These are phyloP conservation scores for Clarkia xantiana DNA, from an alignment of 345 rosid species.

Conservation along the genomic window DNA sequence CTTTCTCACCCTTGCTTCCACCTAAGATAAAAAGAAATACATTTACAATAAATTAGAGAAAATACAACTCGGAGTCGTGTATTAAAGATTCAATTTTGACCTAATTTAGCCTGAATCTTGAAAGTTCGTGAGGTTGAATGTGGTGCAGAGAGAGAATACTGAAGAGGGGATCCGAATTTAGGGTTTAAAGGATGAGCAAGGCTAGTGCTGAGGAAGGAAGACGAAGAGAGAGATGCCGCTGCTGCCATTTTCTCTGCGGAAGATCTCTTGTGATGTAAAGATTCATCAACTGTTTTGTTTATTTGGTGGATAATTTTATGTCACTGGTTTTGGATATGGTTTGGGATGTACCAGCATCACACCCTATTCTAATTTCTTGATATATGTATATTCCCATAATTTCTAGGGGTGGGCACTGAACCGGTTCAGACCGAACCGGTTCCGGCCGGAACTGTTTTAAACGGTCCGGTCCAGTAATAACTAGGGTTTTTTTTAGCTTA, in stretches of 20 bases:
- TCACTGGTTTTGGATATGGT: too few relatives aligned
- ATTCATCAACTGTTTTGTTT: too few relatives aligned
- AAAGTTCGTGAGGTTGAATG: slow-evolving; percentile 19
- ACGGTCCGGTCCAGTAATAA: too few relatives aligned
- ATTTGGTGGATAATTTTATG: too few relatives aligned
- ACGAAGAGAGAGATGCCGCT: slow-evolving; percentile 25
- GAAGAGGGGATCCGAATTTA: slow-evolving; percentile 14
- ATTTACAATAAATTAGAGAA: too few relatives aligned
- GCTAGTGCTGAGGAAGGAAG: slow-evolving; percentile 16
- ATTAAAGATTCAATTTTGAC: background rate
- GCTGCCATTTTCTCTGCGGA: slow-evolving; percentile 33
- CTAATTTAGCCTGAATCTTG: slow-evolving; percentile 19
- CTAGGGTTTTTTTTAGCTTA: too few relatives aligned
- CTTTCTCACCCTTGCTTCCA: slow-evolving; percentile 65
- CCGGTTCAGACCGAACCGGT: background rate
- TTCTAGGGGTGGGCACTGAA: background rate
- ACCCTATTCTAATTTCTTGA: too few relatives aligned
- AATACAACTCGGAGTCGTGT: too few relatives aligned
- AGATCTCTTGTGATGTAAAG: background rate
- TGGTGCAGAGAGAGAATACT: slow-evolving; percentile 10
- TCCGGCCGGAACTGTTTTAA: too few relatives aligned
- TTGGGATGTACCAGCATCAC: too few relatives aligned
- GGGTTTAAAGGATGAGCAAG: slow-evolving; percentile 13
- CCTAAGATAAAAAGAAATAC: slow-evolving; percentile 14
- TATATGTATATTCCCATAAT: background rate